phyloP scores from a whole-genome alignment of 31 red algal genomes.

The Bonnemaisonia californica region DNA sequence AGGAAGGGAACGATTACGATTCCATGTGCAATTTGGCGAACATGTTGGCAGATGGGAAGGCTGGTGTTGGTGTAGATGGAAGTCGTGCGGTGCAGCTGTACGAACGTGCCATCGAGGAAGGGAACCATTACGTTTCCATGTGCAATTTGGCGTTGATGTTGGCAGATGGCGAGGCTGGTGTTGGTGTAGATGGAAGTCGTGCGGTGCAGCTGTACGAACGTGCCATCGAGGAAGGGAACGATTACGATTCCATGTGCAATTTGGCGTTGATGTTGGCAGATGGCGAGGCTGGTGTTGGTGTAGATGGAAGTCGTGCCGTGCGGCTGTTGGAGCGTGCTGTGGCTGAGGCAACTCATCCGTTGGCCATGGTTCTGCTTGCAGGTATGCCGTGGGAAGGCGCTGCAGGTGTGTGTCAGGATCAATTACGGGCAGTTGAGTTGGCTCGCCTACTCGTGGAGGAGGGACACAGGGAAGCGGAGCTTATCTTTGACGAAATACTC shows the following conservation, averaged over 20 bases:
- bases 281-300: not conserved
- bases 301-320: not conserved
- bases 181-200: not conserved
- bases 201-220: conserved; percentile 8
- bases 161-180: not conserved
- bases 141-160: not conserved
- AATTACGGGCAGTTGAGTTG: too few species aligned
- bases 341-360: too few species aligned
- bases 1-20: not conserved
- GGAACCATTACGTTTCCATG: not conserved
- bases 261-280: not conserved
- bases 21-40: not conserved
- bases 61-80: not conserved
- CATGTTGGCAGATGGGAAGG: not conserved
- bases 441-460: too few species aligned
- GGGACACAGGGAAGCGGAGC: too few species aligned
- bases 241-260: not conserved
- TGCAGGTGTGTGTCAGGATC: too few species aligned
- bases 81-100: not conserved
- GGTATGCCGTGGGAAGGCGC: too few species aligned
- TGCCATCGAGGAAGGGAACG: not conserved
- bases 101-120: not conserved
- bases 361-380: too few species aligned
- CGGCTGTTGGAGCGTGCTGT: not conserved
- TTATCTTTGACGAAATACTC: too few species aligned